Evolutionary conservation across 2,329 filamentous ascomycete species (phyloP).

Genomic region (Tolypocladium ovalisporum): DNA sequence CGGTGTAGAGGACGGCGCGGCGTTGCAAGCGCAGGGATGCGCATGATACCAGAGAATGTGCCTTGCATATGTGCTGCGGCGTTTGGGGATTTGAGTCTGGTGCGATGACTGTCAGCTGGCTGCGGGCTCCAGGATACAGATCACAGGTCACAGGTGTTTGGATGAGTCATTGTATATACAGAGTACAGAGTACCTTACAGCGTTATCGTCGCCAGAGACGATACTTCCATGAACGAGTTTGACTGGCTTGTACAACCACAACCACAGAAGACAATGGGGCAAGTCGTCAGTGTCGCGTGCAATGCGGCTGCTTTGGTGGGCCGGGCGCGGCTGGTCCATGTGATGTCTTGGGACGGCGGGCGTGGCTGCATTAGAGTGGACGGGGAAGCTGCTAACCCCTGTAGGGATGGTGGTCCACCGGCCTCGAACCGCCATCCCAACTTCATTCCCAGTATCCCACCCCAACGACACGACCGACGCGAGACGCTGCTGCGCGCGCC

Average conservation of each 20-base stretch:
- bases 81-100: background rate
- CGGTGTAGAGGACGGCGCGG: background rate
- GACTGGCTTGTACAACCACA: background rate
- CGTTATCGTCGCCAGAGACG: background rate
- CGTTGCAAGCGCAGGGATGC: background rate
- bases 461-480: background rate
- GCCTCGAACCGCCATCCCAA: slow-evolving; percentile 4
- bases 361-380: slow-evolving; percentile 1
- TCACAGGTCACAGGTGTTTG: background rate
- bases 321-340: background rate
- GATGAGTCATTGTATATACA: background rate
- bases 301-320: background rate
- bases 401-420: slow-evolving; percentile 1
- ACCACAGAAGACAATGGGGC: background rate
- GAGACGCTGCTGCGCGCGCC: background rate
- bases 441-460: background rate
- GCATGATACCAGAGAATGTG: background rate
- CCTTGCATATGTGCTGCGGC: background rate
- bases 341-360: slow-evolving; percentile 1
- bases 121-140: background rate
- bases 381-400: slow-evolving; percentile 6
- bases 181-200: background rate
- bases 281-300: background rate
- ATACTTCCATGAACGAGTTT: background rate
- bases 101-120: background rate